Base-by-base conservation (phyloP, 2,329 filamentous ascomycete genomes). In the Trichoderma oligosporum region DNA sequence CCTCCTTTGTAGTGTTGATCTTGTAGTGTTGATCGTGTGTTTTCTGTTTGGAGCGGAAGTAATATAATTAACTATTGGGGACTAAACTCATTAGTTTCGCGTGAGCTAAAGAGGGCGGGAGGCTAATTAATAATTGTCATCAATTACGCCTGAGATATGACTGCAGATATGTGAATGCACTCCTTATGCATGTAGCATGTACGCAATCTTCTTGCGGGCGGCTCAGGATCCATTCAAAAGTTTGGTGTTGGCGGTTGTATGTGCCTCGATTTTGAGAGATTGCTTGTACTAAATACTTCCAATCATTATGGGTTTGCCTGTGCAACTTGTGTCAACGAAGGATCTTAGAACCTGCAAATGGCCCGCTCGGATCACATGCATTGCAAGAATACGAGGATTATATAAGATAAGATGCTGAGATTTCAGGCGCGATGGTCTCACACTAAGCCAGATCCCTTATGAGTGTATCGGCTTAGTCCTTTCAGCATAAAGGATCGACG, bases 11-110 rank as follows among this genome's bases (percentile, higher is more conserved):
- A 12, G 33, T 35, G 18, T 36, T 55, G 52, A 46, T 46, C 52
- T n/a, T 7, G 31, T 29, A 12, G 33, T 35, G 18, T 36, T 55
- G 52, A 46, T 46, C 52, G 52, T 55, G 52, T 55, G 52, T 41
- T 55, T 11, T 25, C 16, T 20, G 22, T 29, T 14, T 22, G 16
- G 24, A 27, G 31, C 11, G 27, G 33, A 12, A 20, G 16, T 55
- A 38, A 16, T 31, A 27, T 16, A 3, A 4, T 33, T 38, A 14
- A 53, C n/a, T 25, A 1, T 27, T n/a, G 49, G 27, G 29, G 39
- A 45, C 33, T 35, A 20, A 38, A 33, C 33, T 16, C 16, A 20
- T 20, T 25, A 38, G 16, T 31, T 35, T 52, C 16, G 31, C 14
- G 22, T 24, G 33, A 46, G 41, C n/a, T 12, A 45, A 25, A 36